These are phyloP conservation scores for Phialocephala subalpina DNA, from an alignment of 2,329 filamentous ascomycete genomes.

Conservation along the genomic window DNA sequence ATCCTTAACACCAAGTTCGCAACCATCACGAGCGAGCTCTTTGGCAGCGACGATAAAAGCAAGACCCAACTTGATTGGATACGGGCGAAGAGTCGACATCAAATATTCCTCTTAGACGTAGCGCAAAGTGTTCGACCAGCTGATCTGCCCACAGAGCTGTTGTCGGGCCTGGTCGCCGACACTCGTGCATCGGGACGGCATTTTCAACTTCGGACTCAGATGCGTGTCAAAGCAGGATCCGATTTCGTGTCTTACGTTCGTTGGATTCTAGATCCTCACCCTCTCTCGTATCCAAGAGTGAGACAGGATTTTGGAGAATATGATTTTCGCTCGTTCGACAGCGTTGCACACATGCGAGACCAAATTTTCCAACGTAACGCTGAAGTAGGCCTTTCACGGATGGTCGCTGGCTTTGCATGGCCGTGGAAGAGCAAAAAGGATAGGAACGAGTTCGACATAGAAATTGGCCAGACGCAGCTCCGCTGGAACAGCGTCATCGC, in stretches of 20 bases:
- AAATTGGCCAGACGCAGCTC: constrained; percentile 26
- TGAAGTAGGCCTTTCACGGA: constrained; percentile 26
- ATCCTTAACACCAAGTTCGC: constrained; percentile 26
- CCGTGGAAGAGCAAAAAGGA: constrained; percentile 24
- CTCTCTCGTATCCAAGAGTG: constrained; percentile 20
- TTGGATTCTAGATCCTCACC: constrained; percentile 27
- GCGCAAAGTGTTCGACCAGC: constrained; percentile 29
- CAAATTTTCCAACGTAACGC: constrained; percentile 25
- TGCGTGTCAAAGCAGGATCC: constrained; percentile 27
- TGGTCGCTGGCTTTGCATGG: constrained; percentile 27
- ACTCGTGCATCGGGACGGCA: constrained; percentile 25
- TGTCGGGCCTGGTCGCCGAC: constrained; percentile 24
- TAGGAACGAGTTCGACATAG: constrained; percentile 25
- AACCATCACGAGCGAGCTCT: constrained; percentile 26
- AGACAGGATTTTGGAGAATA: constrained; percentile 27
- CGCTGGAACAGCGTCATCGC: constrained; percentile 21
- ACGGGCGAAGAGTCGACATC: constrained; percentile 25
- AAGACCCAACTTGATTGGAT: constrained; percentile 30
- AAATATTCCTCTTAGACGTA: constrained; percentile 27
- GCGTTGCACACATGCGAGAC: constrained; percentile 27
- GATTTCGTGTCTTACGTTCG: constrained; percentile 29
- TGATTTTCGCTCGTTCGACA: constrained; percentile 29
- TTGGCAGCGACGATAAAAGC: constrained; percentile 26
- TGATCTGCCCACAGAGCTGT: constrained; percentile 23
- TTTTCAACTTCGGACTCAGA: constrained; percentile 29